A percentile compares a stretch with the other conserved stretches of the same genome.
Evolutionary conservation across 2,329 filamentous ascomycete genomes (phyloP).

Genomic region (Apiospora aurea): DNA sequence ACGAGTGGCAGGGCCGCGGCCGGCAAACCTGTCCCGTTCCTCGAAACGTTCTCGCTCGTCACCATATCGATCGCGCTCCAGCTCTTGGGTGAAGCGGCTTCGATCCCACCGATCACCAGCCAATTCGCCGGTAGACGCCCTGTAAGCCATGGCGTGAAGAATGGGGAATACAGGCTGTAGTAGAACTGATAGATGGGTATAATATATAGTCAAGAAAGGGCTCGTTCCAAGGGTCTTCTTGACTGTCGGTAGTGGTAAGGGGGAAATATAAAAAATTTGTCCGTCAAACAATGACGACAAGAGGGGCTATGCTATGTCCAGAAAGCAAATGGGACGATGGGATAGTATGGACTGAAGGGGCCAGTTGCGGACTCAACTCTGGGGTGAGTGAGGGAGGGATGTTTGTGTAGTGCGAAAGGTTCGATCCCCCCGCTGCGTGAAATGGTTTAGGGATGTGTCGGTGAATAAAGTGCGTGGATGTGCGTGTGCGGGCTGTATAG

Average conservation of each 20-base stretch:
- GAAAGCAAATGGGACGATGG: slow-evolving; percentile 6
- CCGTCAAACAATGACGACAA: slow-evolving; percentile 23
- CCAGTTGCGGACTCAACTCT: neutral
- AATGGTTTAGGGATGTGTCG: slow-evolving; percentile 13
- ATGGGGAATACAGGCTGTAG: neutral
- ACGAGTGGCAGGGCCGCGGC: slow-evolving; percentile 47
- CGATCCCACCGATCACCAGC: slow-evolving; percentile 60
- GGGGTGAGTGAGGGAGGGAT: slow-evolving; percentile 2
- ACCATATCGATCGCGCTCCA: slow-evolving; percentile 55
- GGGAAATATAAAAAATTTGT: neutral
- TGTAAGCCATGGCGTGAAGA: slow-evolving; percentile 40
- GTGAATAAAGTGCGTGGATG: slow-evolving; percentile 20
- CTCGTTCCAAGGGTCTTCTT: neutral
- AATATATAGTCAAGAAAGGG: slow-evolving; percentile 17
- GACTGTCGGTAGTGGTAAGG: neutral
- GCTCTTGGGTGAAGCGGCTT: slow-evolving; percentile 57
- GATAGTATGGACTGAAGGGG: neutral
- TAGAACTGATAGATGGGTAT: slow-evolving; percentile 31
- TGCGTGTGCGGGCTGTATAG: neutral
- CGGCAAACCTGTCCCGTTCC: slow-evolving; percentile 58
- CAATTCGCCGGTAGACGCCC: slow-evolving; percentile 43
- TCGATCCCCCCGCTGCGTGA: slow-evolving; percentile 4
- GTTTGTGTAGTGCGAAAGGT: slow-evolving; percentile 9
- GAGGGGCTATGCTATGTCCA: slow-evolving; percentile 20
- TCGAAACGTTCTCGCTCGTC: slow-evolving; percentile 60